phyloP scores from a whole-genome alignment of 495 filamentous ascomycete species.

The Podospora tetraspora region DNA sequence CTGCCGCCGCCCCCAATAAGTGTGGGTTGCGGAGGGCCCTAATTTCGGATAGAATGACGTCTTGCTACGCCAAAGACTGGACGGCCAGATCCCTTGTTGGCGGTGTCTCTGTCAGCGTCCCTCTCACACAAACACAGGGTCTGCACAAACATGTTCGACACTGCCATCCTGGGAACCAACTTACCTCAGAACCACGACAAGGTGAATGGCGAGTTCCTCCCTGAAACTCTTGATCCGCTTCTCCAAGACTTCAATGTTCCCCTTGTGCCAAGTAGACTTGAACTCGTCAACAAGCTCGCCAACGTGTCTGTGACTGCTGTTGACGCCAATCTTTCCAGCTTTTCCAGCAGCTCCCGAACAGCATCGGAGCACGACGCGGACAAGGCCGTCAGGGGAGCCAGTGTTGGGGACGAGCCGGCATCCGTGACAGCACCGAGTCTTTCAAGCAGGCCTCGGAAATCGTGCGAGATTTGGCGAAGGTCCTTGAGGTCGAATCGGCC shows the following conservation, averaged over 20 bases:
- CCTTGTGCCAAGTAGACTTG: not conserved
- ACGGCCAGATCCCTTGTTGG: not conserved
- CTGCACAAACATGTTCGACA: too few species aligned
- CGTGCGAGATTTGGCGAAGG: not conserved
- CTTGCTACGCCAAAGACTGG: not conserved
- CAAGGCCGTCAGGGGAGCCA: not conserved
- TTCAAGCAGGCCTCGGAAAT: not conserved
- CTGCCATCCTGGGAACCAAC: too few species aligned
- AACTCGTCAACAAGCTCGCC: not conserved
- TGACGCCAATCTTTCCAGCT: not conserved
- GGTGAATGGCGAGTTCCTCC: not conserved
- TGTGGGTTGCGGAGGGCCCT: not conserved
- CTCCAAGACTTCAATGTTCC: not conserved
- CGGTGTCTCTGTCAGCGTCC: too few species aligned
- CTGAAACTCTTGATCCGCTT: not conserved
- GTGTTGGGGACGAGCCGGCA: too few species aligned
- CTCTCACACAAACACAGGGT: too few species aligned
- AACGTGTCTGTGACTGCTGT: not conserved
- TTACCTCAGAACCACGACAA: not conserved
- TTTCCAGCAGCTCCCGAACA: not conserved
- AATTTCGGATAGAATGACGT: not conserved
- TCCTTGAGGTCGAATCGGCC: not conserved
- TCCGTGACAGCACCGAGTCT: not conserved
- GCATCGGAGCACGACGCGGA: not conserved
- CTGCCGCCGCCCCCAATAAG: too few species aligned